Evolutionary conservation across 257 asterid species (phyloP), one percentile per base, ranked within the genome.

Genomic region (Ocimum tenuiflorum): DNA sequence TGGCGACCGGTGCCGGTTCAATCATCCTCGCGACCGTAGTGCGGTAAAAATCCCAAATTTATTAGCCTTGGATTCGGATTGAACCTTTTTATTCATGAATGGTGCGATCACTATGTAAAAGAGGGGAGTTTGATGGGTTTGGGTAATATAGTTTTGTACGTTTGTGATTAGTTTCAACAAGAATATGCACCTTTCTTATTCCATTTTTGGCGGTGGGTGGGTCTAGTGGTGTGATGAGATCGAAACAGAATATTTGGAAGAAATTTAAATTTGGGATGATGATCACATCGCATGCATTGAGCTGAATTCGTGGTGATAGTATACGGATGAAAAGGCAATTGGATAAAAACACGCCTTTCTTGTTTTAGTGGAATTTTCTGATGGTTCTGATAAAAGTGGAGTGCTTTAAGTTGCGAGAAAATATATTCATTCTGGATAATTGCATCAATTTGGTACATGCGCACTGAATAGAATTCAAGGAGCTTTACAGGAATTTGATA

Each of bases 1-100:
- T 49, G 96, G 95, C 72, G 67, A 82, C 57, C 83, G 96, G 39
- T 94, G 99, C 77, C 89, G 99, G 86, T 94, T 86, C 78, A 90
- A 94, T 81, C 99, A 94, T 75, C 97, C 99, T 11, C 90, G 81
- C 49, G 91, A 88, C 72, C 85, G 91, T 45, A 65, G 70, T 55
- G 73, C 74, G 82, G 96, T 89, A 81, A 56, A 65, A 52, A 7
- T 12, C 38, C 54, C 10, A 14, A 36, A 7, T 13, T 47, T 54
- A 11, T 57, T 31, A 15, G 69, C 42, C 45, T 72, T 54, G 18
- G 18, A 58, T 53, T 67, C 67, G 42, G 45, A 67, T 66, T 61
- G 14, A 13, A 6, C 52, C 63, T 38, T 69, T 63, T 56, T 33
- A 52, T 63, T 77, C 53, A 27, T 51, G 66, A 14, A 60, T 67